These are phyloP conservation scores for Lathyrus oleraceus DNA, from an alignment of 306 rosid species.

Conservation along the genomic window DNA sequence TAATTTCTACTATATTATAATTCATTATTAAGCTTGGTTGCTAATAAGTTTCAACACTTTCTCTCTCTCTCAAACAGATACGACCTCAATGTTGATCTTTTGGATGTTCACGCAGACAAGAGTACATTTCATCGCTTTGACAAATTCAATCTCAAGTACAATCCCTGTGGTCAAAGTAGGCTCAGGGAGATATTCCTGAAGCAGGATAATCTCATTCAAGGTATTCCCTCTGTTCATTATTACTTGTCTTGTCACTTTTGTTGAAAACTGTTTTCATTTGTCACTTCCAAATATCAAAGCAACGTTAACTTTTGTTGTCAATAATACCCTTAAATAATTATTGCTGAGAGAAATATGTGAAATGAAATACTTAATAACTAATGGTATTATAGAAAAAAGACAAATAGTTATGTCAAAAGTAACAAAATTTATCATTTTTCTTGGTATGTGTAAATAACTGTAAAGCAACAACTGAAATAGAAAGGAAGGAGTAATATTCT, in stretches of 20 bases:
- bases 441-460: too few species aligned
- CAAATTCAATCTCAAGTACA: slow-evolving; percentile 95
- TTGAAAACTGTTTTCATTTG: neutral
- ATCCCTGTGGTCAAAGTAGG: slow-evolving; percentile 99
- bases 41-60: slow-evolving; percentile 21
- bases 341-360: neutral
- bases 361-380: neutral
- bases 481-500: neutral
- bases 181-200: slow-evolving; percentile 96
- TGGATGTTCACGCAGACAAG: slow-evolving; percentile 99
- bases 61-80: slow-evolving; percentile 58
- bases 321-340: neutral
- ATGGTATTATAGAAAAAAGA: neutral
- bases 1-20: slow-evolving; percentile 17
- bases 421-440: too few species aligned
- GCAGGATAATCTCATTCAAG: slow-evolving; percentile 99
- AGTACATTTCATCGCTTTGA: slow-evolving; percentile 99
- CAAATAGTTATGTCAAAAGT: too few species aligned
- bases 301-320: neutral
- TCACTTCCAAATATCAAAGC: neutral
- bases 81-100: slow-evolving; percentile 98
- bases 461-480: neutral
- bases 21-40: slow-evolving; percentile 1
- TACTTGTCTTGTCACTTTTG: neutral
- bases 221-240: slow-evolving; percentile 37